Evolutionary conservation across 2,329 filamentous ascomycete genomes (phyloP).

Genomic region (Dothistroma pini): DNA sequence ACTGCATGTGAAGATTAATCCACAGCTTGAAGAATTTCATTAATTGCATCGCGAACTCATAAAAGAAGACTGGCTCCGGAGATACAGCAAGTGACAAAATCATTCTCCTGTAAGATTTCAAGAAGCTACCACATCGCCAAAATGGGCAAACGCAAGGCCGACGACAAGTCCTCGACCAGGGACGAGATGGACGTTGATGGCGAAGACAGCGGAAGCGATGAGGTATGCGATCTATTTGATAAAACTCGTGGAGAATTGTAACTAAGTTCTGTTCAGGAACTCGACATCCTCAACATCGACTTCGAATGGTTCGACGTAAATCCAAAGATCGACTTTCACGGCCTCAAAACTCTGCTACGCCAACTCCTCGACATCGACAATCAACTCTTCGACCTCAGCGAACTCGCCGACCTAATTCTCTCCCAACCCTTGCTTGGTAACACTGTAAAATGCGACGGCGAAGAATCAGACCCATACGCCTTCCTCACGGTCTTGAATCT

Average conservation of each 20-base stretch:
- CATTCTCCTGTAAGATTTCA: not conserved
- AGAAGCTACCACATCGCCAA: conserved; percentile 18
- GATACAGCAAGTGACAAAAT: not conserved
- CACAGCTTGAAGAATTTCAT: not conserved
- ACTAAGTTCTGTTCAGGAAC: conserved; percentile 58
- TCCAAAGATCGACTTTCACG: conserved; percentile 86
- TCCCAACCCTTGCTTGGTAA: conserved; percentile 85
- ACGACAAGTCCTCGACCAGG: conserved; percentile 44
- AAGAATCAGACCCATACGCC: conserved; percentile 87
- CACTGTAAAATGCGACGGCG: conserved; percentile 95
- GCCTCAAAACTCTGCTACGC: conserved; percentile 81
- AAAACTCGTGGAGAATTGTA: not conserved
- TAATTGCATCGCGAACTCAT: not conserved
- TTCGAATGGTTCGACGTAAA: conserved; percentile 99
- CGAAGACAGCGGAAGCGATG: conserved; percentile 34
- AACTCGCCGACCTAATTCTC: conserved; percentile 78
- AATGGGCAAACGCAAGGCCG: conserved; percentile 53
- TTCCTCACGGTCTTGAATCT: conserved; percentile 87
- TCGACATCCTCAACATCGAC: conserved; percentile 89
- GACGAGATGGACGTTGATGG: conserved; percentile 39
- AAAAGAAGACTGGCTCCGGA: not conserved
- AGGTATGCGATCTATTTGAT: conserved; percentile 25
- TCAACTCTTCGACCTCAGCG: conserved; percentile 80
- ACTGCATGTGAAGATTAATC: not conserved
- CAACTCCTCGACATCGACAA: conserved; percentile 91